Base-by-base conservation (phyloP, 169 alveolate genomes). In the Cardiosporidium cionae region DNA sequence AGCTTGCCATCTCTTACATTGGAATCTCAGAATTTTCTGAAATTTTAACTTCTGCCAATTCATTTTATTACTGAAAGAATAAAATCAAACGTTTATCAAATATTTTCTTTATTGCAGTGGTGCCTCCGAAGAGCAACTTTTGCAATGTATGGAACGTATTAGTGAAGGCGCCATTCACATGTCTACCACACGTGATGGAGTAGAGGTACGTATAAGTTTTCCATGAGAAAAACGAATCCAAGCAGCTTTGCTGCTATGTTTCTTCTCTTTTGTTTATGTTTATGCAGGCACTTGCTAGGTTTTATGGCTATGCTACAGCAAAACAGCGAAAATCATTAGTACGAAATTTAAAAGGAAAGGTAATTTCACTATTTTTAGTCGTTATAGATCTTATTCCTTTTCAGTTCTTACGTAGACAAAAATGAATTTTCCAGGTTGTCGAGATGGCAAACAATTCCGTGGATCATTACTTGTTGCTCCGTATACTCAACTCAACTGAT, bases 261-360 rank as follows among this genome's bases (percentile, higher is more conserved):
- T 44, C 16, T 44, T 16, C 58, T 16, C n/a, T 16, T 44, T 16
- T 44, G 58, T 44, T 16, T 44, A n/a, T 44, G 16, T 16, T 16
- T 44, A 44, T 16, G n/a, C 80, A 74, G 80, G 80, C 74, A 7
- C 64, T 66, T 35, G 28, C 16, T 16, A 37, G 74, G n/a, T 27
- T 74, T 23, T 27, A 44, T 16, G 80, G 80, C 67, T 74, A 9
- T 32, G 73, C 80, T 28, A 33, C 80, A 0, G 80, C 80, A 6
- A 74, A 74, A 44, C 74, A 74, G 54, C 34, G 80, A n/a, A 74
- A 74, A 32, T 3, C 23, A 9, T 0, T 65, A 16, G 54, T 74
- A 2, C 64, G 66, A 68, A 74, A 32, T 34, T 7, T 66, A 70
- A 74, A 74, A 44, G 52, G 65, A 32, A 52, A 52, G 27, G 27